Evolutionary conservation across 176 grass and related monocot species (phyloP).

Genomic region (Aegilops sharonensis): DNA sequence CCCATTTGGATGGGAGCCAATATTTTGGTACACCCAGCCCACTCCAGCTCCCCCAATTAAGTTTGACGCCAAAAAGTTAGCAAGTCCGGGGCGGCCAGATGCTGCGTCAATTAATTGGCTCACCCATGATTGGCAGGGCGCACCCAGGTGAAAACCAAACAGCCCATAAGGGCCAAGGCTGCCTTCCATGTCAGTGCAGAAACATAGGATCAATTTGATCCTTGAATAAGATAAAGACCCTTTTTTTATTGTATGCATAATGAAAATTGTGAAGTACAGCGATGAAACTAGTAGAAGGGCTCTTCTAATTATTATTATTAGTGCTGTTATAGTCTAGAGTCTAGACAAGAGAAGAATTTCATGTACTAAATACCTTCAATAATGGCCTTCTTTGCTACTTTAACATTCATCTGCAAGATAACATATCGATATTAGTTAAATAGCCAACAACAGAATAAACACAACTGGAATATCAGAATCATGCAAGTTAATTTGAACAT

Average conservation of each 20-base stretch:
- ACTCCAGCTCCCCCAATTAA: too few relatives aligned
- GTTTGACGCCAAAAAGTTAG: too few relatives aligned
- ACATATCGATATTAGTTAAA: conserved; percentile 24
- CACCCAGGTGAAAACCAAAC: too few relatives aligned
- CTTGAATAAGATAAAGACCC: background rate
- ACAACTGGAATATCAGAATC: conserved; percentile 1
- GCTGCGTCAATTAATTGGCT: too few relatives aligned
- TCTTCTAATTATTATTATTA: background rate
- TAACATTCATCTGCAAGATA: conserved; percentile 77
- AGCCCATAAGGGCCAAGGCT: background rate
- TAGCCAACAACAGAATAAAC: background rate
- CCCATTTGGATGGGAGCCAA: too few relatives aligned
- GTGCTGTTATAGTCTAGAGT: background rate
- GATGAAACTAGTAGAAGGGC: background rate
- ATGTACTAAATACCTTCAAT: conserved; percentile 66
- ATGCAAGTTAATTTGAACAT: background rate
- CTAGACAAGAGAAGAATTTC: conserved; percentile 7
- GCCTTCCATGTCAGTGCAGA: background rate
- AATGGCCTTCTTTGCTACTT: conserved; percentile 81
- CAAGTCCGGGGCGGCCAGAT: too few relatives aligned
- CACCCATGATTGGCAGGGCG: too few relatives aligned
- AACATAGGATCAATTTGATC: background rate
- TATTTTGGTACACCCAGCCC: too few relatives aligned
- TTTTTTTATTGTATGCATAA: background rate
- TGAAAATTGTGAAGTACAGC: background rate